These are phyloP conservation scores for Aegilops sharonensis DNA, from an alignment of 176 grass and related monocot species.

Conservation along the genomic window DNA sequence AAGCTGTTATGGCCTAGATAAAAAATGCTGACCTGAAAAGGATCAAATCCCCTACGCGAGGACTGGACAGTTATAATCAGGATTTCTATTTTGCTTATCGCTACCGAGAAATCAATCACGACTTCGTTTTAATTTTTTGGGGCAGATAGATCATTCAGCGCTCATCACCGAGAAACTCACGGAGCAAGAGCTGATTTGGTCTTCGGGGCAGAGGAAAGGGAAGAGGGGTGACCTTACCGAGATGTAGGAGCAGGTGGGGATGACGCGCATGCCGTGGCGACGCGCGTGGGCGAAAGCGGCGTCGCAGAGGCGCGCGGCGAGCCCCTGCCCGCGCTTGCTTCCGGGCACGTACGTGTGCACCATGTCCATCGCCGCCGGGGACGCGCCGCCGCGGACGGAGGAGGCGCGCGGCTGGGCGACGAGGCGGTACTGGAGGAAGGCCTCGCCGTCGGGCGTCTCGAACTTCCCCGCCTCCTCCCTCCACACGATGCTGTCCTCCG, in stretches of 20 bases:
- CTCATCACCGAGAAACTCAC: background rate
- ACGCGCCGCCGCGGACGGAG: background rate
- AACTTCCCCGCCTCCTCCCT: slow-evolving; percentile 58
- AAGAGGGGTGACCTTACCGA: slow-evolving; percentile 42
- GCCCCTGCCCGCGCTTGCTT: slow-evolving; percentile 77
- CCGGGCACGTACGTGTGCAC: slow-evolving; percentile 82
- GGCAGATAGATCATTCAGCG: background rate
- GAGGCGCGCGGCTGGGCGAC: background rate
- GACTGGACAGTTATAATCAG: background rate
- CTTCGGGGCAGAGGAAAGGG: background rate
- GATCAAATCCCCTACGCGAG: background rate
- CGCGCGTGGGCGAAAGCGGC: slow-evolving; percentile 68
- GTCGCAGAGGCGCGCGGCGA: slow-evolving; percentile 72
- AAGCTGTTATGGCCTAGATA: background rate
- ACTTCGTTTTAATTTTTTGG: background rate
- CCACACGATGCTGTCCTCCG: slow-evolving; percentile 48
- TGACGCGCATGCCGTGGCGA: slow-evolving; percentile 37
- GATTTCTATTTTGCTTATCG: background rate
- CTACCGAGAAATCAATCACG: background rate
- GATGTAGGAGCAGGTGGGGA: slow-evolving; percentile 90
- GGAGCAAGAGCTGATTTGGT: background rate
- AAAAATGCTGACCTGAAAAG: background rate
- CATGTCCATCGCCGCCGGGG: slow-evolving; percentile 68
- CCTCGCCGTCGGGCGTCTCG: slow-evolving; percentile 66
- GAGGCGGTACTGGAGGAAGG: slow-evolving; percentile 75